These are phyloP conservation scores for Aspergillus ellipticus DNA, from an alignment of 495 filamentous ascomycete species.

Conservation along the genomic window DNA sequence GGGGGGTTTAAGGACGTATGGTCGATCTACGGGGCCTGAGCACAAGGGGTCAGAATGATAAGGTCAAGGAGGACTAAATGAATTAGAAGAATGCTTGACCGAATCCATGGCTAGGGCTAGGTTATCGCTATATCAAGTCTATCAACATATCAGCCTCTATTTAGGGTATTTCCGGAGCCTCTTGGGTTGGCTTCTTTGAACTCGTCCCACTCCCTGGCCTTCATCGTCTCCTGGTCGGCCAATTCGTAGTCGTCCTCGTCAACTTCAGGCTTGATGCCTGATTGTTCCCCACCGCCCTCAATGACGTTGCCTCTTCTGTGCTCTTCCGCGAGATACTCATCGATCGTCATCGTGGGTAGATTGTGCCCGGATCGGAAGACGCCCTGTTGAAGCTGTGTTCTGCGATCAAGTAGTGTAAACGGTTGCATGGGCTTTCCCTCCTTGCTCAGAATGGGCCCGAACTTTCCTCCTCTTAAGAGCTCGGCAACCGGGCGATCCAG, in stretches of 20 bases:
- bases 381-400: slow-evolving; percentile 71
- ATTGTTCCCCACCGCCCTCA: slow-evolving; percentile 73
- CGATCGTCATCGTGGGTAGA: slow-evolving; percentile 94
- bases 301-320: slow-evolving; percentile 81
- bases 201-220: slow-evolving; percentile 94
- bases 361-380: slow-evolving; percentile 91
- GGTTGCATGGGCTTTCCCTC: slow-evolving; percentile 86
- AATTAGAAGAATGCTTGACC: background rate
- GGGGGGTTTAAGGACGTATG: too few species aligned
- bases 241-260: slow-evolving; percentile 88
- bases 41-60: too few species aligned
- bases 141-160: slow-evolving; percentile 61
- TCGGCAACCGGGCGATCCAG: slow-evolving; percentile 62
- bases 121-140: background rate
- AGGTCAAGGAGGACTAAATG: too few species aligned
- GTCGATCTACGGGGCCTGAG: too few species aligned
- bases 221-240: slow-evolving; percentile 85
- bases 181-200: slow-evolving; percentile 85
- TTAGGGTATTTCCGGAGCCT: slow-evolving; percentile 82
- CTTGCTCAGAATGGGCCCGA: slow-evolving; percentile 74
- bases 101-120: background rate
- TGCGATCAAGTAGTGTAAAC: slow-evolving; percentile 78
- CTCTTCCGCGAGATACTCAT: slow-evolving; percentile 96
- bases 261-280: slow-evolving; percentile 61
- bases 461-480: slow-evolving; percentile 47